Conservation (phyloP, 768 basidiomycete genomes). For the Astraeus odoratus region DNA sequence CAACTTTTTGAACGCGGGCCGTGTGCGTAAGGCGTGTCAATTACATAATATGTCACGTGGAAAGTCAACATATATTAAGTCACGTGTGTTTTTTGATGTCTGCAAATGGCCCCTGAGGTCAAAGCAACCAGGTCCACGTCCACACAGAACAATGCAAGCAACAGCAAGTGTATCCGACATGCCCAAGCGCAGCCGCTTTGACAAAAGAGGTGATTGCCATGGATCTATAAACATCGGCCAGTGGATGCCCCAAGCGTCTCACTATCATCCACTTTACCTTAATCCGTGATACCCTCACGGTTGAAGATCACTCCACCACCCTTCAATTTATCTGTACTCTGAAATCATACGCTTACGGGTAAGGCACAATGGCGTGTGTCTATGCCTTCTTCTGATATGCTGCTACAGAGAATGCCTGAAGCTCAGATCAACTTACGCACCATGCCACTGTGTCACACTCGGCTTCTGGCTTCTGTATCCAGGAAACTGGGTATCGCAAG, state of each 20-base stretch:
- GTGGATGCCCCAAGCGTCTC: neutral
- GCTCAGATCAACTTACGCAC: neutral
- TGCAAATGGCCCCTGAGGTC: neutral
- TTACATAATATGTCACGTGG: slow-evolving; percentile 27
- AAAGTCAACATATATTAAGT: slow-evolving; percentile 16
- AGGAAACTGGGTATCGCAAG: neutral
- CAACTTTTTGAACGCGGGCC: slow-evolving; percentile 9
- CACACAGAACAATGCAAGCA: slow-evolving; percentile 3
- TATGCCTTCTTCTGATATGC: neutral
- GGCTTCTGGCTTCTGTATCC: neutral
- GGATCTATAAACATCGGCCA: neutral
- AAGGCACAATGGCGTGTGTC: neutral
- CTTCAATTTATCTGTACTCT: neutral
- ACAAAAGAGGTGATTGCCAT: neutral
- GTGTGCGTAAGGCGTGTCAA: slow-evolving; percentile 20
- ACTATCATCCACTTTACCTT: neutral
- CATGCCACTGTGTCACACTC: too few species aligned
- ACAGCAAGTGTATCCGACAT: neutral
- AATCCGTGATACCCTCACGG: neutral
- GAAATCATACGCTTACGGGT: neutral
- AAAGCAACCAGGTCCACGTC: slow-evolving; percentile 1
- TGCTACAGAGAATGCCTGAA: neutral
- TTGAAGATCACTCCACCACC: neutral
- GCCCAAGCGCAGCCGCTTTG: neutral
- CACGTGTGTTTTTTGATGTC: slow-evolving; percentile 13